A percentile compares a stretch with the other conserved stretches of the same genome.
phyloP scores from a whole-genome alignment of 164 flowering plant genomes.

The Dillenia turbinata region DNA sequence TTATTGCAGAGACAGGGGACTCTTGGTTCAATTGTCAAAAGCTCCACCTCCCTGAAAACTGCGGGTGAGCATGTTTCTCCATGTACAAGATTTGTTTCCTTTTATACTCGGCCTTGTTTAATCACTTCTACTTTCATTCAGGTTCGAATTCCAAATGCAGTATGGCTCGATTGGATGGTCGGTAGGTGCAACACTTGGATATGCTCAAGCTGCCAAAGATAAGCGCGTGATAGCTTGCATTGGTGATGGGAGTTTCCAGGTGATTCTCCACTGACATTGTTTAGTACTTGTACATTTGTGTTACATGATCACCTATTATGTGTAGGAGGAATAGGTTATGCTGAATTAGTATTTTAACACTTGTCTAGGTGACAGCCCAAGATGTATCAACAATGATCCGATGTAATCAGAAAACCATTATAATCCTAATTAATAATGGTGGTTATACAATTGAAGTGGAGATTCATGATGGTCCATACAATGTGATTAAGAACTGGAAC shows the following conservation, averaged over 20 bases:
- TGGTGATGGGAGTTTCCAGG: constrained; percentile 95
- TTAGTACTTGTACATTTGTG: not conserved
- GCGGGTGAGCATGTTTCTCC: constrained; percentile 42
- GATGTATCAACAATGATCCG: constrained; percentile 69
- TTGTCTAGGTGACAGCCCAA: constrained; percentile 59
- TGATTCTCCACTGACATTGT: constrained; percentile 10
- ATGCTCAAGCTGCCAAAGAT: constrained; percentile 63
- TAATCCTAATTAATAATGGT: constrained; percentile 64
- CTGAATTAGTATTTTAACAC: not conserved
- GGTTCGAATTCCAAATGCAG: constrained; percentile 89
- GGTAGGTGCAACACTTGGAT: constrained; percentile 80
- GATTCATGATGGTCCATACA: constrained; percentile 72
- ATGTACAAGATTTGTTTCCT: not conserved
- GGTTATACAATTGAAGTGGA: constrained; percentile 73
- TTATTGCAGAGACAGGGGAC: constrained; percentile 76
- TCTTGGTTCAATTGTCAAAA: constrained; percentile 85
- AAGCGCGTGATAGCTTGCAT: constrained; percentile 75
- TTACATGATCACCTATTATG: not conserved
- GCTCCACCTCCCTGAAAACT: constrained; percentile 60
- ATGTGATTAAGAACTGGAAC: constrained; percentile 67
- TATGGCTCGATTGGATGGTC: constrained; percentile 92
- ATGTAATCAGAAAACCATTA: constrained; percentile 44
- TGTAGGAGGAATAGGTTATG: not conserved
- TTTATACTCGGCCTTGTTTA: not conserved
- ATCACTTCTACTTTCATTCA: constrained; percentile 17